Evolutionary conservation across 306 rosid species (phyloP).

Genomic region (Hippophae tibetana): DNA sequence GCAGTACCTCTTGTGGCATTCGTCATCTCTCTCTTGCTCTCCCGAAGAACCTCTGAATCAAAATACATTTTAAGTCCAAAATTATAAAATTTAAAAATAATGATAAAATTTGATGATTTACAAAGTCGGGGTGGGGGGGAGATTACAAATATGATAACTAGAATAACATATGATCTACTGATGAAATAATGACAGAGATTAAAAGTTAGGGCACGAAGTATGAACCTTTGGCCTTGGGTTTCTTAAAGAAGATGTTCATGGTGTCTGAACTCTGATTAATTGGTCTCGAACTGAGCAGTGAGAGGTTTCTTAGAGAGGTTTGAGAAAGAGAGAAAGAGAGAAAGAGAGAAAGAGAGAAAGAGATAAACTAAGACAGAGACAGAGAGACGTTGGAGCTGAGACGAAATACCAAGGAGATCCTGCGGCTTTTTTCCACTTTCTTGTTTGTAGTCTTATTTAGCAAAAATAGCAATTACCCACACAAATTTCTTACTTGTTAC

Average conservation of each 20-base stretch:
- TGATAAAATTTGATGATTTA: background rate
- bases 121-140: background rate
- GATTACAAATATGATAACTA: constrained; percentile 10
- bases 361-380: background rate
- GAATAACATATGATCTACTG: constrained; percentile 1
- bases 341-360: constrained; percentile 3
- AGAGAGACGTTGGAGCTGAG: background rate
- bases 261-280: background rate
- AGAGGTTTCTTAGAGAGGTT: constrained; percentile 7
- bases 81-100: background rate
- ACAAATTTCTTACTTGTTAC: too few relatives aligned
- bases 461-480: too few relatives aligned
- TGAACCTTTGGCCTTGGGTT: constrained; percentile 90
- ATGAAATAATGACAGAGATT: background rate
- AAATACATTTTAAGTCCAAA: constrained; percentile 16
- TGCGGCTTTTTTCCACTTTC: background rate
- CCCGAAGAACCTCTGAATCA: constrained; percentile 84
- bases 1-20: constrained; percentile 70
- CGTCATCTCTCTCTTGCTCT: constrained; percentile 86
- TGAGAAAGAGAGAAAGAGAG: background rate
- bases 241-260: constrained; percentile 87
- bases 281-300: constrained; percentile 3
- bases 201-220: constrained; percentile 14
- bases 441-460: background rate
- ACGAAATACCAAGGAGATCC: background rate